A percentile compares a stretch with the other conserved stretches of the same genome.
Conservation (phyloP, 306 rosid genomes). For the Carpinus fangiana region DNA sequence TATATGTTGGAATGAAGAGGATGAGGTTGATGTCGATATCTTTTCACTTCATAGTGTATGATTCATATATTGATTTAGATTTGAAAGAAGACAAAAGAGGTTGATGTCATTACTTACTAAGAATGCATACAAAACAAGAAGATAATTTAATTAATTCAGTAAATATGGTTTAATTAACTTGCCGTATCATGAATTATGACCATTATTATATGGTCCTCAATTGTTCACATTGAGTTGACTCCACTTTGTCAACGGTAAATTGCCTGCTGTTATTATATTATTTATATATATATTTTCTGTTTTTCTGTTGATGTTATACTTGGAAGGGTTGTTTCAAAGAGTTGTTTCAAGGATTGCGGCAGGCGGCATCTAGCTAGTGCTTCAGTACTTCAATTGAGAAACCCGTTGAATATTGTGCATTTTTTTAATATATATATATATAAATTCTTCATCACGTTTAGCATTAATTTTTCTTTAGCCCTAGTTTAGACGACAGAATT, state of each 20-base stretch:
- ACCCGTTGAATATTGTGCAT: too few species aligned
- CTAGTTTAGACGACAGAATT: too few species aligned
- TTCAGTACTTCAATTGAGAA: background rate
- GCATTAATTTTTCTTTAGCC: too few species aligned
- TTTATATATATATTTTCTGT: too few species aligned
- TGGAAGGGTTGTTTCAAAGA: background rate
- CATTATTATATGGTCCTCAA: background rate
- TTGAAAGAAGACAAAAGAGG: background rate
- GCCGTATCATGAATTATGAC: background rate
- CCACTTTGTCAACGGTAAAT: background rate
- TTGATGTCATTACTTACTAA: background rate
- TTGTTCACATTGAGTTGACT: background rate
- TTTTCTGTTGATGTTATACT: background rate
- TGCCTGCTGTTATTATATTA: background rate
- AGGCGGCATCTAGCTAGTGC: slow-evolving; percentile 38
- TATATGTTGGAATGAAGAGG: background rate
- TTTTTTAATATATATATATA: too few species aligned
- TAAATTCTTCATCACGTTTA: too few species aligned
- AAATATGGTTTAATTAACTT: background rate
- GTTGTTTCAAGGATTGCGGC: slow-evolving; percentile 33
- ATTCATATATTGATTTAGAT: too few species aligned
- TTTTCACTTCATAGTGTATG: too few species aligned
- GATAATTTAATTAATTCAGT: background rate
- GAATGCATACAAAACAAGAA: background rate
- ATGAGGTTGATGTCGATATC: too few species aligned